These are phyloP conservation scores for Flaveria trinervia DNA, from an alignment of 129 eudicot species.

Conservation along the genomic window DNA sequence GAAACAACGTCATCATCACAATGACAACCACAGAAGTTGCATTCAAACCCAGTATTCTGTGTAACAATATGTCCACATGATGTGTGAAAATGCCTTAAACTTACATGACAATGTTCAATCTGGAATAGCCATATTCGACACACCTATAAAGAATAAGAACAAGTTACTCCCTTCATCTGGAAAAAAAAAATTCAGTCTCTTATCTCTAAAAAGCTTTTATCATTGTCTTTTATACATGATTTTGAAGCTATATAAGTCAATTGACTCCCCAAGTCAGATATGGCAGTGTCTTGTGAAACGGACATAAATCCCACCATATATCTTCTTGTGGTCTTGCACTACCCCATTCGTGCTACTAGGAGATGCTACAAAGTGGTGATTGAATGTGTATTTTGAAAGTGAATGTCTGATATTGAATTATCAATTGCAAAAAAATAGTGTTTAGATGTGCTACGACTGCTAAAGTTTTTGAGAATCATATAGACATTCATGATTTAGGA, in stretches of 20 bases:
- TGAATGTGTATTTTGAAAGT: background rate
- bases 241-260: background rate
- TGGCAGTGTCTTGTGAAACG: background rate
- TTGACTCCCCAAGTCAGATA: background rate
- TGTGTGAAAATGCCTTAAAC: constrained; percentile 55
- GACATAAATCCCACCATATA: background rate
- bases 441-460: background rate
- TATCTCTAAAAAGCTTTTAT: background rate
- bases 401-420: background rate
- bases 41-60: constrained; percentile 43
- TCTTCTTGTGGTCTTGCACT: background rate
- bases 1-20: constrained; percentile 55
- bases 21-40: constrained; percentile 61
- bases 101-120: constrained; percentile 62
- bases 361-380: background rate
- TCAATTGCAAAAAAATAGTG: background rate
- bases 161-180: background rate
- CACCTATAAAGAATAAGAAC: constrained; percentile 48
- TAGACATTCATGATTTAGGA: no score
- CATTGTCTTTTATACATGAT: background rate
- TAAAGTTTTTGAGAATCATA: background rate
- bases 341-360: background rate
- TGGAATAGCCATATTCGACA: constrained; percentile 83
- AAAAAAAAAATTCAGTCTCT: background rate
- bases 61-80: constrained; percentile 65